These are phyloP conservation scores for Cladophialophora chaetospira DNA, from an alignment of 2,329 filamentous ascomycete genomes.

Conservation along the genomic window DNA sequence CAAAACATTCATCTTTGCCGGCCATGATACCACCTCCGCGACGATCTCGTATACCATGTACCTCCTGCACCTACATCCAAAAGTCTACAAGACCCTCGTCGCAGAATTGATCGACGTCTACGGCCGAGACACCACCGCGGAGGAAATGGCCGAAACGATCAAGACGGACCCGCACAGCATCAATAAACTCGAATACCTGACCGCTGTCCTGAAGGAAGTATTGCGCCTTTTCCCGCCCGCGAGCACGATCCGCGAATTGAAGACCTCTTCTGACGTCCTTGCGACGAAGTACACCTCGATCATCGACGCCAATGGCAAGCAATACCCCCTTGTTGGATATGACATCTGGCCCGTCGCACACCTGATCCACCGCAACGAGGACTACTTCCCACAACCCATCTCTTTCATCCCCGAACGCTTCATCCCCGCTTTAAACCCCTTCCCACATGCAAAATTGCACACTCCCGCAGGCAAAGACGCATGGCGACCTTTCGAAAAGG, in stretches of 20 bases:
- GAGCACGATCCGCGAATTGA: slow-evolving; percentile 24
- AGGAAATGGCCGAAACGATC: slow-evolving; percentile 40
- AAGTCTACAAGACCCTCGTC: slow-evolving; percentile 40
- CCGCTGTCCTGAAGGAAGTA: slow-evolving; percentile 56
- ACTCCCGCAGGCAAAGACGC: slow-evolving; percentile 46
- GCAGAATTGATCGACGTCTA: slow-evolving; percentile 58
- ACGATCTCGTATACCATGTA: slow-evolving; percentile 41
- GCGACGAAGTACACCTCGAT: slow-evolving; percentile 9
- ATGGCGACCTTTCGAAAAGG: slow-evolving; percentile 59
- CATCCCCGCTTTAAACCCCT: slow-evolving; percentile 32
- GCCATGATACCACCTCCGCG: slow-evolving; percentile 32
- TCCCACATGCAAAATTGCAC: slow-evolving; percentile 37
- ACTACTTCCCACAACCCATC: slow-evolving; percentile 48
- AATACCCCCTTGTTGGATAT: slow-evolving; percentile 25
- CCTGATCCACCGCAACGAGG: slow-evolving; percentile 43
- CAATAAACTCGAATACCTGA: slow-evolving; percentile 55
- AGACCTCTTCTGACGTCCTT: slow-evolving; percentile 8
- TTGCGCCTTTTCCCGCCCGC: slow-evolving; percentile 54
- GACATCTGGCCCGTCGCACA: slow-evolving; percentile 30
- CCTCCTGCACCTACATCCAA: slow-evolving; percentile 41
- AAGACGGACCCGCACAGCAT: slow-evolving; percentile 49
- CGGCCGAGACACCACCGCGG: slow-evolving; percentile 43
- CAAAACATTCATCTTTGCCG: slow-evolving; percentile 38
- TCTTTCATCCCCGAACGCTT: slow-evolving; percentile 55
- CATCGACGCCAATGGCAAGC: slow-evolving; percentile 24